Evolutionary conservation across 1,139 yeast genomes (phyloP).

Genomic region (Kodamaea derodonti): DNA sequence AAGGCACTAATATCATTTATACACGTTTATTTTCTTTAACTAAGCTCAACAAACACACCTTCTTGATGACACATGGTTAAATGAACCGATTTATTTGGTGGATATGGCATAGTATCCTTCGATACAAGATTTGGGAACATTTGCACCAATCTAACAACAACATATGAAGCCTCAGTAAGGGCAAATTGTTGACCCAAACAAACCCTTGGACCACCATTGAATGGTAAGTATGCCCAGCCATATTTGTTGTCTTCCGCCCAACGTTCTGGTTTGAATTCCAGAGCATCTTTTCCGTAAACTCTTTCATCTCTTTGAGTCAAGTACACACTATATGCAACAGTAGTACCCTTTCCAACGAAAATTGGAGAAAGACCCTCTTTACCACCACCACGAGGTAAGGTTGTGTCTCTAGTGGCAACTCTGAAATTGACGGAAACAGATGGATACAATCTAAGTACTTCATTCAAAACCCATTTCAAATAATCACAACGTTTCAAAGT

Average conservation of each 20-base stretch:
- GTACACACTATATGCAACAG: conserved; percentile 19
- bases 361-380: conserved; percentile 16
- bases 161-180: conserved; percentile 50
- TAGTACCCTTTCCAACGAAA: conserved; percentile 20
- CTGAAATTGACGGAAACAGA: conserved; percentile 24
- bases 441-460: conserved; percentile 23
- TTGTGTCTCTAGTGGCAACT: conserved; percentile 21
- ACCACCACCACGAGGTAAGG: conserved; percentile 26
- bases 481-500: conserved; percentile 23
- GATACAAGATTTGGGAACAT: conserved; percentile 1
- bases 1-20: no score
- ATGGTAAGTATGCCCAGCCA: conserved; percentile 54
- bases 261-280: conserved; percentile 20
- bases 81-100: conserved; percentile 29
- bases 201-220: conserved; percentile 59
- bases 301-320: conserved; percentile 18
- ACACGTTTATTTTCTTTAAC: no score
- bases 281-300: conserved; percentile 19
- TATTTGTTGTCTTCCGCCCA: conserved; percentile 22
- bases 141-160: conserved; percentile 34
- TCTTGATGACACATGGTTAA: conserved; percentile 31
- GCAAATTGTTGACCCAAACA: conserved; percentile 64
- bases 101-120: conserved; percentile 14
- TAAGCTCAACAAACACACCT: conserved; percentile 22
- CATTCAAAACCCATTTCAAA: conserved; percentile 22